Percentiles rank a stretch among this genome's conserved stretches.
Conservation (phyloP, 257 asterid genomes). For the Ehretia macrophylla region DNA sequence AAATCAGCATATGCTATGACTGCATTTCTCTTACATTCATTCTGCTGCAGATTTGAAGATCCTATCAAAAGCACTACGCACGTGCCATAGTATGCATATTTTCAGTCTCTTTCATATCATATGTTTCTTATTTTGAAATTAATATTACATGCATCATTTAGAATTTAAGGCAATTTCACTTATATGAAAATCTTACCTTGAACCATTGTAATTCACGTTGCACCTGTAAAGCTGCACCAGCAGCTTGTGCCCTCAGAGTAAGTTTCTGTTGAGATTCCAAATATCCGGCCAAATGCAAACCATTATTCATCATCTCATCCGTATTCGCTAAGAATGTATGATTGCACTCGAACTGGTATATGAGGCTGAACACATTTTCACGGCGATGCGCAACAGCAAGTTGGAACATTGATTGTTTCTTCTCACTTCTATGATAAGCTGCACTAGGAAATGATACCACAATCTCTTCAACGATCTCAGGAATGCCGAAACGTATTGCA, state of each 20-base stretch:
- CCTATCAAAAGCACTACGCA: too few species aligned
- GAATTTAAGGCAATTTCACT: too few species aligned
- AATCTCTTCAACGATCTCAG: conserved; percentile 22
- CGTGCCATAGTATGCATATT: too few species aligned
- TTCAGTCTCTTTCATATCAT: too few species aligned
- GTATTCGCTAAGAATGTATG: conserved; percentile 16
- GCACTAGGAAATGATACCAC: conserved; percentile 28
- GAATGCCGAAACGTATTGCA: conserved; percentile 15
- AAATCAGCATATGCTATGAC: too few species aligned
- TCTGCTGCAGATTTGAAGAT: too few species aligned
- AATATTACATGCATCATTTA: too few species aligned
- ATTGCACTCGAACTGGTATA: conserved; percentile 19
- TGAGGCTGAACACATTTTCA: conserved; percentile 22
- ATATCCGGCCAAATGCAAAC: conserved; percentile 29
- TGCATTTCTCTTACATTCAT: too few species aligned
- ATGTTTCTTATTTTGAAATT: too few species aligned
- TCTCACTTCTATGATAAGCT: conserved; percentile 19
- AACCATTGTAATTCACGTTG: conserved; percentile 30
- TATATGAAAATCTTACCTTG: conserved; percentile 12
- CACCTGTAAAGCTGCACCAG: conserved; percentile 29
- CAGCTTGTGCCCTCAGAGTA: conserved; percentile 9
- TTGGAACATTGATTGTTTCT: conserved; percentile 23
- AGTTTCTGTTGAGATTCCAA: conserved; percentile 24
- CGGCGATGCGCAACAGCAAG: conserved; percentile 21
- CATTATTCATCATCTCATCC: conserved; percentile 19